Conservation (phyloP, 371 early-diverging fungal species). For the Mortierella sp. region DNA sequence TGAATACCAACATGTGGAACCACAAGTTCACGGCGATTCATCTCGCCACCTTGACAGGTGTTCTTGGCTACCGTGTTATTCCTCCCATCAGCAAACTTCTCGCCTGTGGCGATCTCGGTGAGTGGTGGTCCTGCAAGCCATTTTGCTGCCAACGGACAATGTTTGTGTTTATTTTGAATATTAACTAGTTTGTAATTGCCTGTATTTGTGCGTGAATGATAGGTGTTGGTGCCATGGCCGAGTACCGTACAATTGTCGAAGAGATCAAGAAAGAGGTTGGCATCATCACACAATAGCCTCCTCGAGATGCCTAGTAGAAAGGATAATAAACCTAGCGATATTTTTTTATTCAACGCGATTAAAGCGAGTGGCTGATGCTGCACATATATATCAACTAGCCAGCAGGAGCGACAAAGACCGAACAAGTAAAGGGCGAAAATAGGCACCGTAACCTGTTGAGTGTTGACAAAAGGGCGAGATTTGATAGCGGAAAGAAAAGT, state of each 20-base stretch:
- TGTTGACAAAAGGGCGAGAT: not conserved
- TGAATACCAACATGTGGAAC: constrained; percentile 98
- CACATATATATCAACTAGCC: not conserved
- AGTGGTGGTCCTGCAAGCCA: not conserved
- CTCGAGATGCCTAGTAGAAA: not conserved
- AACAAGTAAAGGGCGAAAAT: not conserved
- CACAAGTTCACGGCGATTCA: constrained; percentile 92
- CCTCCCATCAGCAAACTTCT: constrained; percentile 88
- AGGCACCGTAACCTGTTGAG: not conserved
- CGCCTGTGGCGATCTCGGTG: constrained; percentile 95
- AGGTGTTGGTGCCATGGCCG: constrained; percentile 75
- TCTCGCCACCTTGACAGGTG: constrained; percentile 65
- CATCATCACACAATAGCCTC: not conserved
- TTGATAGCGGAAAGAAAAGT: constrained; percentile 19
- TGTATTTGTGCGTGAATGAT: not conserved
- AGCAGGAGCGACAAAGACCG: not conserved
- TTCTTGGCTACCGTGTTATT: constrained; percentile 76
- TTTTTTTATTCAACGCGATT: not conserved
- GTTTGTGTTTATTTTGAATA: not conserved
- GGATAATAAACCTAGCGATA: not conserved
- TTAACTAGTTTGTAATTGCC: not conserved
- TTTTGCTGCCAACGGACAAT: not conserved
- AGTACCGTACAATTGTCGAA: constrained; percentile 62
- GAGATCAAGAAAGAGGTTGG: constrained; percentile 53
- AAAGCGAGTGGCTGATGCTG: not conserved